Evolutionary conservation across 345 rosid species (phyloP).

Genomic region (Bruguiera sexangula): DNA sequence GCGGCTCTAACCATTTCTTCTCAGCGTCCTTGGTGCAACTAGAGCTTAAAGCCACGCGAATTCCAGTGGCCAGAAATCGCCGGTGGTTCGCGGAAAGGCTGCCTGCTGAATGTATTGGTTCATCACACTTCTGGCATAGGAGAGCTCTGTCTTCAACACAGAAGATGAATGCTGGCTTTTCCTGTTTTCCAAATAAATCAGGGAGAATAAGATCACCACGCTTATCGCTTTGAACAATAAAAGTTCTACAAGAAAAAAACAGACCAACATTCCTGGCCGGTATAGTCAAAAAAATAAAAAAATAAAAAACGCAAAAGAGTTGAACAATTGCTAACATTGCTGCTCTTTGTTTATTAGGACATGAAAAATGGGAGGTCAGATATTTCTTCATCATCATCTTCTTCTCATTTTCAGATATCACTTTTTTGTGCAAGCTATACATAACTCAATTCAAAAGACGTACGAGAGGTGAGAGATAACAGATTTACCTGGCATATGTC

Average conservation of each 20-base stretch:
- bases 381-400: too few relatives aligned
- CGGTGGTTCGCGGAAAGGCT: conserved; percentile 86
- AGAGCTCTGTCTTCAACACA: conserved; percentile 98
- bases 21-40: conserved; percentile 45
- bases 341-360: too few relatives aligned
- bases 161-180: conserved; percentile 91
- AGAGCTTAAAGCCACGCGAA: conserved; percentile 70
- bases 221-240: background rate
- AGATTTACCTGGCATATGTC: conserved; percentile 78
- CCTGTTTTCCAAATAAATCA: conserved; percentile 39
- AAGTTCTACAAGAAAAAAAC: too few relatives aligned
- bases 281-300: too few relatives aligned
- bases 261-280: too few relatives aligned
- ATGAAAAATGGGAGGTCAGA: too few relatives aligned
- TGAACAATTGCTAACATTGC: background rate
- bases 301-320: too few relatives aligned
- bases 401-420: too few relatives aligned
- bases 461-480: background rate
- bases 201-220: background rate
- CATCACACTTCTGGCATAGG: conserved; percentile 83
- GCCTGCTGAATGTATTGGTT: conserved; percentile 67
- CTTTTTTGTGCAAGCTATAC: too few relatives aligned
- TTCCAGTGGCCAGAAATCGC: conserved; percentile 89
- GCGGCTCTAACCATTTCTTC: conserved; percentile 57
- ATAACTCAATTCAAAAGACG: background rate